phyloP scores from a whole-genome alignment of 2,329 filamentous ascomycete genomes.

The Chrysosporium queenslandicum region DNA sequence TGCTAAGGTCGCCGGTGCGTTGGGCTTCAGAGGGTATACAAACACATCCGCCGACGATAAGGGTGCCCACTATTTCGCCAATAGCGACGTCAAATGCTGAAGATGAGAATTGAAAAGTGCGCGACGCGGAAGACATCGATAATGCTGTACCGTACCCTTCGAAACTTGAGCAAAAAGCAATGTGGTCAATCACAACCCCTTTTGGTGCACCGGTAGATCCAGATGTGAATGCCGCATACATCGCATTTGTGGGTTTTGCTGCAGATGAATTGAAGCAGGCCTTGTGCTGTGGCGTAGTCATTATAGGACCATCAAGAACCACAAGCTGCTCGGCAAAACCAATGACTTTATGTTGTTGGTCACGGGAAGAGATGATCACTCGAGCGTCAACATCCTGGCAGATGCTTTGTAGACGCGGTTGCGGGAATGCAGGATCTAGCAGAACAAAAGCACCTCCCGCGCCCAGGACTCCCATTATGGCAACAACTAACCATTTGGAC shows the following conservation, averaged over 20 bases:
- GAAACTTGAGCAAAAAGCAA: slow-evolving; percentile 36
- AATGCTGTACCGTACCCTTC: slow-evolving; percentile 20
- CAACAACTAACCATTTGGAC: slow-evolving; percentile 54
- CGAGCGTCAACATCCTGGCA: slow-evolving; percentile 19
- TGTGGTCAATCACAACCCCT: slow-evolving; percentile 49
- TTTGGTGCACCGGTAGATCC: slow-evolving; percentile 29
- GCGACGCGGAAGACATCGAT: slow-evolving; percentile 24
- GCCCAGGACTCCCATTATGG: slow-evolving; percentile 24
- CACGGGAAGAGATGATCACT: not conserved
- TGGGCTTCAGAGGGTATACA: slow-evolving; percentile 36
- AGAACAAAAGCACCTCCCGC: slow-evolving; percentile 25
- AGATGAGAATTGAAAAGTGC: slow-evolving; percentile 32
- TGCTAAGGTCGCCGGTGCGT: slow-evolving; percentile 39
- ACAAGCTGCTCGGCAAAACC: not conserved
- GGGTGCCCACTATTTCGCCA: slow-evolving; percentile 25
- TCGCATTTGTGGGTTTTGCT: not conserved
- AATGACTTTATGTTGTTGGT: not conserved
- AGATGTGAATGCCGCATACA: slow-evolving; percentile 5
- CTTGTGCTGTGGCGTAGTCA: too few species aligned
- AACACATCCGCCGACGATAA: slow-evolving; percentile 31
- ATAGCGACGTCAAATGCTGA: slow-evolving; percentile 37
- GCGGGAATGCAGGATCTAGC: slow-evolving; percentile 24
- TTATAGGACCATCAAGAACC: too few species aligned
- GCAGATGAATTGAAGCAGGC: not conserved
- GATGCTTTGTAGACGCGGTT: slow-evolving; percentile 19